phyloP scores from a whole-genome alignment of 2,329 filamentous ascomycete genomes.

The Cordyceps pruinosa region DNA sequence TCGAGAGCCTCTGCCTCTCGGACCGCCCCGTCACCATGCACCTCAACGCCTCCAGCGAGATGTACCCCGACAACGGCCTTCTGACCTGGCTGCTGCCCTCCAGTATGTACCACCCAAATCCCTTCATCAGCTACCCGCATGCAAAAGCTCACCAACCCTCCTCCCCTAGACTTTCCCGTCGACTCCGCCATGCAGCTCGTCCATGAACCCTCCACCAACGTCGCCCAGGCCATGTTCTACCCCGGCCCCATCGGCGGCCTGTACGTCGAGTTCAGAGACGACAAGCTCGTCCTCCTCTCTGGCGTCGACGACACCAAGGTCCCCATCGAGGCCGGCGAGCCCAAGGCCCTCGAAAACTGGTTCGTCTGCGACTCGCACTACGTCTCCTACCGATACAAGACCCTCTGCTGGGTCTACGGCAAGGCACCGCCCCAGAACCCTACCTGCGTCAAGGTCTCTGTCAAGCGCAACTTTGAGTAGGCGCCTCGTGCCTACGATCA shows the following conservation, averaged over 20 bases:
- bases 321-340: not conserved
- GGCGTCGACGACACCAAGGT: constrained; percentile 4
- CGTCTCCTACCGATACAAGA: constrained; percentile 10
- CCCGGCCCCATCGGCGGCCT: not conserved
- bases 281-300: not conserved
- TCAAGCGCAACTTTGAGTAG: constrained; percentile 8
- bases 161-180: not conserved
- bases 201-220: constrained; percentile 1
- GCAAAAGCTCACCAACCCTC: not conserved
- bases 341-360: not conserved
- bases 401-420: constrained; percentile 12
- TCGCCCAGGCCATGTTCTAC: constrained; percentile 9
- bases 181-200: constrained; percentile 1
- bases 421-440: constrained; percentile 9
- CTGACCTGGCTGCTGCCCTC: constrained; percentile 9
- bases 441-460: constrained; percentile 11
- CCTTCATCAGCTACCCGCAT: not conserved
- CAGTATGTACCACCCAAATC: not conserved
- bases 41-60: not conserved
- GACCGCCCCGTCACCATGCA: constrained; percentile 6
- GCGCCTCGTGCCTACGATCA: not conserved
- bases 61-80: not conserved
- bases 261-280: constrained; percentile 1
- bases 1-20: constrained; percentile 5
- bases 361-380: constrained; percentile 6